Evolutionary conservation across 441 rosid species (phyloP).

Genomic region (Corymbia citriodora): DNA sequence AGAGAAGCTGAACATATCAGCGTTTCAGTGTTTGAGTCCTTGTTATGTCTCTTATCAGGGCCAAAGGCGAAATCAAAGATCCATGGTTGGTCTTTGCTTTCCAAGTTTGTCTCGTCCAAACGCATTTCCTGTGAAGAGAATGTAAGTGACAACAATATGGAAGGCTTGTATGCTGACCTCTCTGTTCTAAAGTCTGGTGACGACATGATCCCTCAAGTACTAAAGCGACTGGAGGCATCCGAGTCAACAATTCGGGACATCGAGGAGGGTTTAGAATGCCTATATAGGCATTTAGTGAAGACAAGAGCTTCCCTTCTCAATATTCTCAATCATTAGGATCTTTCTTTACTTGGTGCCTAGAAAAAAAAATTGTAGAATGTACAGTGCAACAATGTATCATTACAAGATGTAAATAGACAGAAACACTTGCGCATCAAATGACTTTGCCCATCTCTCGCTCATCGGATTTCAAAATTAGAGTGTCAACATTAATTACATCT

Average conservation of each 20-base stretch:
- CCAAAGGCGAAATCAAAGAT: background rate
- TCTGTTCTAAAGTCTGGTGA: background rate
- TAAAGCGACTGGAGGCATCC: background rate
- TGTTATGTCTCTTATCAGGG: background rate
- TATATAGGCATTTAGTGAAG: constrained; percentile 1
- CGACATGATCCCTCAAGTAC: background rate
- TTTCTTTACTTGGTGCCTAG: background rate
- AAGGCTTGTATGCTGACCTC: background rate
- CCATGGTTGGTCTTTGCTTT: background rate
- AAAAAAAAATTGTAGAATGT: background rate
- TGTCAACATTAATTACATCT: background rate
- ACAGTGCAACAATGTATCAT: background rate
- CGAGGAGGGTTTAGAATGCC: background rate
- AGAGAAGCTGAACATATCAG: background rate
- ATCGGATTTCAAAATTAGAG: background rate
- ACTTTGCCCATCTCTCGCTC: background rate
- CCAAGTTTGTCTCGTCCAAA: background rate
- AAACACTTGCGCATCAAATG: background rate
- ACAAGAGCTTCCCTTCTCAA: constrained; percentile 1
- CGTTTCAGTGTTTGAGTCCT: background rate
- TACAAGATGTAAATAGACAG: background rate
- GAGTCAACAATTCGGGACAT: background rate
- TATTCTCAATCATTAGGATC: background rate
- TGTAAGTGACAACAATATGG: background rate
- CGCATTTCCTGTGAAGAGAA: background rate